phyloP scores from a whole-genome alignment of 192 early-diverging fungal species.

The Chytriomyces sp. region DNA sequence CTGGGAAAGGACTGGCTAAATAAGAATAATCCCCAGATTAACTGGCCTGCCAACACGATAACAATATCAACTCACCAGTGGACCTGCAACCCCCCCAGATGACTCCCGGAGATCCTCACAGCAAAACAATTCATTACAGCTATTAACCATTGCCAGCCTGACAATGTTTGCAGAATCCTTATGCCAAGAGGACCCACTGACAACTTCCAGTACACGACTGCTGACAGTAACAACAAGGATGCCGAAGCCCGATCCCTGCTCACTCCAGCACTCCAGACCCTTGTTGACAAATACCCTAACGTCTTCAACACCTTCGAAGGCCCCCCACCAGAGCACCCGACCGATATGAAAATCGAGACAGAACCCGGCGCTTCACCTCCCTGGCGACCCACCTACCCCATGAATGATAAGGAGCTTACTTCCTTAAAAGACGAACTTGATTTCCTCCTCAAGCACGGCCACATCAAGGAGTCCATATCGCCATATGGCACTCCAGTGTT shows the following conservation, averaged over 20 bases:
- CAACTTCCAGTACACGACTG: not conserved
- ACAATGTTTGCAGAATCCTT: not conserved
- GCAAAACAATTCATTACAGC: not conserved
- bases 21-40: constrained; percentile 1
- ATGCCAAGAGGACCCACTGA: not conserved
- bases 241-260: not conserved
- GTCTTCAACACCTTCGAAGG: constrained; percentile 3
- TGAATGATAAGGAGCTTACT: constrained; percentile 15
- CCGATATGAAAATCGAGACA: constrained; percentile 9
- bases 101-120: not conserved
- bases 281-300: not conserved
- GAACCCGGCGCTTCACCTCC: not conserved
- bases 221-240: not conserved
- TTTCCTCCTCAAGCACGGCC: not conserved
- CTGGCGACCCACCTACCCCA: constrained; percentile 13
- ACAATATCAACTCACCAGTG: not conserved
- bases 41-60: constrained; percentile 16
- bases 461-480: constrained; percentile 10
- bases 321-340: not conserved
- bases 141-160: not conserved
- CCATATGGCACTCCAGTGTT: constrained; percentile 28
- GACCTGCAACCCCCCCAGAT: not conserved
- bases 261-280: not conserved
- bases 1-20: constrained; percentile 28
- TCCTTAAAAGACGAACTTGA: constrained; percentile 17